Base-by-base conservation (phyloP, 2,329 filamentous ascomycete species). In the Cladosporium sp. region DNA sequence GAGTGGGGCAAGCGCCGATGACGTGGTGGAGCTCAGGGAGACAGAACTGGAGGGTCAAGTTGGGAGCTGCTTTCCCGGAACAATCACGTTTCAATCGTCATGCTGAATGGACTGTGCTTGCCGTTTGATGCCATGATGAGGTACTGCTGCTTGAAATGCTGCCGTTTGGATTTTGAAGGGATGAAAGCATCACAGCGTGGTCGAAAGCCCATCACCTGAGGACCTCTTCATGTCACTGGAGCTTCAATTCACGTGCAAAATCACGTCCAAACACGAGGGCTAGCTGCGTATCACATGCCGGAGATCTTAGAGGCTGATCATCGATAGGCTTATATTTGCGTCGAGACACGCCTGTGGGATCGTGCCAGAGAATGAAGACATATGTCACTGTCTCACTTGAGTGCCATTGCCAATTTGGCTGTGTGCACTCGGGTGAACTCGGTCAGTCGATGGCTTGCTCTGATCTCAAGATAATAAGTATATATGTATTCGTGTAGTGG, bases 1-100 rank as follows among this genome's bases (percentile, higher is more conserved):
- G 34, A 58, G 55, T 58, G 55, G 32, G 32, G 32, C 28, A 57
- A 12, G 30, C 30, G 30, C 28, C 52, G 32, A 58, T 58, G 55
- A 58, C 55, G 55, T 58, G 49, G 49, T 28, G 49, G 49, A 24
- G 21, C n/a, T 47, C 3, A 47, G 34, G 34, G 34, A 32, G 38
- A 41, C 12, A 44, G 38, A 47, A 47, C 41, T 47, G 41, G n/a
- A 47, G 41, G 41, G 41, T 47, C 41, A 21, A 21, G n/a, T 21
- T 47, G n/a, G 41, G 41, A 47, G n/a, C 41, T 47, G n/a, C 2
- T 47, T 47, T 47, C 41, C 41, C n/a, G n/a, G 7, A 10, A 21
- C 6, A 10, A 21, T 7, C 5, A 41, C 14, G 36, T 18, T 18
- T 18, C 41, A 21, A 47, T 24, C 41, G 41, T 47, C 41, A 47